phyloP scores from a whole-genome alignment of 805 yeast genomes.

The Spencermartinsiella europaea region DNA sequence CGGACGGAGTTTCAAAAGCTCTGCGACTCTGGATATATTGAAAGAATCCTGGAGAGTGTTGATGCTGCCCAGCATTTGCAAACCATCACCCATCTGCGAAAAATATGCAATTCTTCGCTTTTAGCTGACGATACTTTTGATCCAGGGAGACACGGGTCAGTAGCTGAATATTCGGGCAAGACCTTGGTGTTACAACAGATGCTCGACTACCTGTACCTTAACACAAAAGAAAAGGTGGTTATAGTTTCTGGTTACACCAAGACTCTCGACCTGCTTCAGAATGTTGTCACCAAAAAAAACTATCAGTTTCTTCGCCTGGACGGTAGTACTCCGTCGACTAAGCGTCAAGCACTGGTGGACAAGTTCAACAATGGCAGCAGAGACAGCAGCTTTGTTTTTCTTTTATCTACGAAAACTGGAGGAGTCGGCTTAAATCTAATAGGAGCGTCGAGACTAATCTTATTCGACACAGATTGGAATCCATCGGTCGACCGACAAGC shows the following conservation, averaged over 20 bases:
- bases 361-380: constrained; percentile 52
- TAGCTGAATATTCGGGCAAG: constrained; percentile 47
- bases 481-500: constrained; percentile 92
- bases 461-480: constrained; percentile 96
- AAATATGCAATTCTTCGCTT: constrained; percentile 78
- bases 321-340: constrained; percentile 70
- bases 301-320: constrained; percentile 63
- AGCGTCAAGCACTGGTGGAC: constrained; percentile 60
- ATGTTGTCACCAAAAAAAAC: constrained; percentile 44
- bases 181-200: constrained; percentile 54
- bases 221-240: constrained; percentile 68
- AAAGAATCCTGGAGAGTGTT: constrained; percentile 30
- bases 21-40: constrained; percentile 31
- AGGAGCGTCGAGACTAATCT: constrained; percentile 81
- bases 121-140: constrained; percentile 46
- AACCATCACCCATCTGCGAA: constrained; percentile 68
- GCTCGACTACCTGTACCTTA: constrained; percentile 42
- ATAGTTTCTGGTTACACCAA: constrained; percentile 84
- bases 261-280: constrained; percentile 72
- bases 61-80: constrained; percentile 44
- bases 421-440: constrained; percentile 87
- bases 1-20: constrained; percentile 49
- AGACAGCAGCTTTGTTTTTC: constrained; percentile 50
- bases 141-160: constrained; percentile 21
- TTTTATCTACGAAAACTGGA: constrained; percentile 86